Base-by-base conservation (phyloP, 139 green algal species). In the Picochlorum sp. region DNA sequence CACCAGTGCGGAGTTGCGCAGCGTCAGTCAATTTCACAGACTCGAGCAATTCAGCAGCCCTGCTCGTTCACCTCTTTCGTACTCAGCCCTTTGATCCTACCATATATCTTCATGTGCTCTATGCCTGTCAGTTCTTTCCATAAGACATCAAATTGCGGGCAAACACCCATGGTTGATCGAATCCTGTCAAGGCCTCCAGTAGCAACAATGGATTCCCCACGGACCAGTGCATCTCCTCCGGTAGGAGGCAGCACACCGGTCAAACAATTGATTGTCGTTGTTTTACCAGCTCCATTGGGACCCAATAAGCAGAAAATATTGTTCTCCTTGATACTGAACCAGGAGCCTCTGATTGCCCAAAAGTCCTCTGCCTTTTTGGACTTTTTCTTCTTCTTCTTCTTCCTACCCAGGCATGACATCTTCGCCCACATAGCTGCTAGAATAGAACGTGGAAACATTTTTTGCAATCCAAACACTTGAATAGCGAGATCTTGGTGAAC, bases 61-160 rank as follows among this genome's bases (percentile, higher is more conserved):
- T 75, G 61, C 5, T 7, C 2, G 1, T 15, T 13, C 47, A 70
- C 20, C 26, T 63, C 47, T 0, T 47, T 14, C 16, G 20, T 44
- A 16, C 34, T 13, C 11, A 73, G 45, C 6, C 59, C 90, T 81
- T 96, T 96, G 63, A 98, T 72, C 15, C 78, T 55, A 4, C 81
- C 87, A 68, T 91, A 97, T 24, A 98, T 81, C 23, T 72, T 32
- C 18, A 98, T 71, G 82, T 98, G 92, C 76, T 98, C 92, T 0
- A 51, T 41, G 6, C 89, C 92, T 2, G 81, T 92, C 6, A 98
- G 83, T 61, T 85, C 79, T 44, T 72, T 69, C 92, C 92, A 98
- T 44, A 96, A 84, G 41, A 97, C 83, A 66, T 98, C 91, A 70
- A 97, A 97, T 77, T 98, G 92, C 3, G 88, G 90, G 70, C 90